Conservation (phyloP, 768 basidiomycete species). For the Pisolithus marmoratus region DNA sequence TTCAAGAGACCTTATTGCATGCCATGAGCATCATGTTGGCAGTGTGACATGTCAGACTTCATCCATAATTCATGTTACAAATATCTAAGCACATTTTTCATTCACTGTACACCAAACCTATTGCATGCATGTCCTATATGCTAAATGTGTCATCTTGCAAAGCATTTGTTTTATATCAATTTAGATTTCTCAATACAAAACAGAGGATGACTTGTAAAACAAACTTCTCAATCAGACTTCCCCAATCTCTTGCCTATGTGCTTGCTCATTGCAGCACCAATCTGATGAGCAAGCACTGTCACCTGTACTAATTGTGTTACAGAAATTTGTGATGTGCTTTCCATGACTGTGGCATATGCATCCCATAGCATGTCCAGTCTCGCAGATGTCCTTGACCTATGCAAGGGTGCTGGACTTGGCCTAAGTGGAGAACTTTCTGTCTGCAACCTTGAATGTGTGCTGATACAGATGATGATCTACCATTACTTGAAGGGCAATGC, state of each 20-base stretch:
- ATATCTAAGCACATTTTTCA: not conserved
- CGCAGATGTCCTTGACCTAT: constrained; percentile 35
- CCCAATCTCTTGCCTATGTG: constrained; percentile 36
- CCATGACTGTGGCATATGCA: constrained; percentile 38
- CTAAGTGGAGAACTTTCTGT: constrained; percentile 3
- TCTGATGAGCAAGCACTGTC: constrained; percentile 38
- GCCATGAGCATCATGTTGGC: constrained; percentile 33
- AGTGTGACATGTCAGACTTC: constrained; percentile 1
- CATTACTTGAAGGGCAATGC: too few relatives aligned
- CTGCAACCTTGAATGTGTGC: constrained; percentile 8
- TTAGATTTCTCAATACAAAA: not conserved
- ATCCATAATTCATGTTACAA: not conserved
- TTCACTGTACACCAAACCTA: not conserved
- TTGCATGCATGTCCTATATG: not conserved
- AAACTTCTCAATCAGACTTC: constrained; percentile 4
- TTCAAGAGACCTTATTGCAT: constrained; percentile 37
- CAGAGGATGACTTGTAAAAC: too few relatives aligned
- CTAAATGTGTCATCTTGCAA: too few relatives aligned
- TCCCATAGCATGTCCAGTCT: constrained; percentile 40
- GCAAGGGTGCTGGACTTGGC: constrained; percentile 19
- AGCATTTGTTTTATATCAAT: not conserved
- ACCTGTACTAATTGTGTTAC: constrained; percentile 45
- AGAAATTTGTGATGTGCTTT: constrained; percentile 43
- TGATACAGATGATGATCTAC: too few relatives aligned
- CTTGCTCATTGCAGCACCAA: constrained; percentile 42